Evolutionary conservation across 2,329 filamentous ascomycete genomes (phyloP).

Genomic region (Peltaster fructicola): DNA sequence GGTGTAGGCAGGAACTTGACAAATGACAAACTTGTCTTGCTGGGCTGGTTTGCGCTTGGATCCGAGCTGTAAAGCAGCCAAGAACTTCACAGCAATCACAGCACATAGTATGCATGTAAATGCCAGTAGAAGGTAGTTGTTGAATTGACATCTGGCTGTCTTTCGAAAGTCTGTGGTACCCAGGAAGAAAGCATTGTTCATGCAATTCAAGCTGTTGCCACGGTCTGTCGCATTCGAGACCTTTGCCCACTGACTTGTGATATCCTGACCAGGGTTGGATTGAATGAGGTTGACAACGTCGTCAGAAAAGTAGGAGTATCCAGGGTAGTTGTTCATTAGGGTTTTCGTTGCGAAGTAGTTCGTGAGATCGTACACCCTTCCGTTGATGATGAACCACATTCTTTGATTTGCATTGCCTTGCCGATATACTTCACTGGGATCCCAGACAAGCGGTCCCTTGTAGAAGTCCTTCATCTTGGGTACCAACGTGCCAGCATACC

Average conservation of each 20-base stretch:
- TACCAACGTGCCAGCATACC: conserved; percentile 61
- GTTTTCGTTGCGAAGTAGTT: conserved; percentile 73
- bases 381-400: conserved; percentile 63
- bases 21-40: conserved; percentile 98
- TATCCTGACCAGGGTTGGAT: conserved; percentile 60
- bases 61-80: conserved; percentile 83
- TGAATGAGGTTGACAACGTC: conserved; percentile 51
- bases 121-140: conserved; percentile 75
- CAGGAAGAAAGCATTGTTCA: conserved; percentile 67
- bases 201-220: conserved; percentile 57
- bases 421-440: conserved; percentile 37
- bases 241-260: conserved; percentile 47
- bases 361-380: conserved; percentile 71
- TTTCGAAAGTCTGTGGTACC: conserved; percentile 76
- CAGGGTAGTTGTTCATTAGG: conserved; percentile 30
- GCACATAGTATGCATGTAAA: conserved; percentile 71
- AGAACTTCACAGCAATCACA: conserved; percentile 74
- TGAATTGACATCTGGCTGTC: conserved; percentile 58
- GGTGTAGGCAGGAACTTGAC: conserved; percentile 92
- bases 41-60: conserved; percentile 75
- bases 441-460: conserved; percentile 70
- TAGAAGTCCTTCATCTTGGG: conserved; percentile 72
- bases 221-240: conserved; percentile 36
- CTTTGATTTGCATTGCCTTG: conserved; percentile 52
- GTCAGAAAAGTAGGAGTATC: conserved; percentile 55